phyloP scores from a whole-genome alignment of 202 grass and related monocot species.

The Zoysia matrella region DNA sequence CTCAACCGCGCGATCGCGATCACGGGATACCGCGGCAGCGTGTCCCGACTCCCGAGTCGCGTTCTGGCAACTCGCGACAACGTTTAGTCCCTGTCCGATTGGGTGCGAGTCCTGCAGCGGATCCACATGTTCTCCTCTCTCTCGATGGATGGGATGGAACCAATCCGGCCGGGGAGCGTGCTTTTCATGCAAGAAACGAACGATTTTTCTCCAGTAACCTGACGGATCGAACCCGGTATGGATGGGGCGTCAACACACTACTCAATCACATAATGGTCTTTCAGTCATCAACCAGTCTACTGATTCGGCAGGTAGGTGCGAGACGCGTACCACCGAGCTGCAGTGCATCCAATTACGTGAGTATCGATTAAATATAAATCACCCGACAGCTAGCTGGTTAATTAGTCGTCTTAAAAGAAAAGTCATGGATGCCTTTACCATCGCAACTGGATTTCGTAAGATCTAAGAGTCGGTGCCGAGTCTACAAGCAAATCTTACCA shows the following conservation, averaged over 20 bases:
- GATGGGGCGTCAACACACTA: not conserved
- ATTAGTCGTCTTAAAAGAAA: not conserved
- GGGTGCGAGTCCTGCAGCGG: not conserved
- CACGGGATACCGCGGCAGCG: not conserved
- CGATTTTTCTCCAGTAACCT: too few relatives aligned
- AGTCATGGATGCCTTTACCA: too few relatives aligned
- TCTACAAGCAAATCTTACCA: conserved; percentile 41
- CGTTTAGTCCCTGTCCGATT: conserved; percentile 29
- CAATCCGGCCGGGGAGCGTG: not conserved
- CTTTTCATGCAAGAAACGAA: not conserved
- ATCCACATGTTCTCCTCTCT: conserved; percentile 5
- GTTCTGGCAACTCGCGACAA: not conserved
- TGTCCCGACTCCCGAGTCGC: not conserved
- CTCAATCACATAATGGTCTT: not conserved
- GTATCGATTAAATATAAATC: not conserved
- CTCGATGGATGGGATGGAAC: too few relatives aligned
- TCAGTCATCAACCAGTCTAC: not conserved
- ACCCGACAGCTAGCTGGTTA: not conserved
- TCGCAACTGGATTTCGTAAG: conserved; percentile 28
- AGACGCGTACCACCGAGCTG: conserved; percentile 13
- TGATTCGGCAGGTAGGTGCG: not conserved
- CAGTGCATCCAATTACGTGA: not conserved
- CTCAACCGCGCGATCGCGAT: not conserved
- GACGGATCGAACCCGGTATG: not conserved
- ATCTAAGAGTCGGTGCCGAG: conserved; percentile 44